These are phyloP conservation scores for Thermothielavioides terrestris DNA, from an alignment of 495 filamentous ascomycete genomes.

Conservation along the genomic window DNA sequence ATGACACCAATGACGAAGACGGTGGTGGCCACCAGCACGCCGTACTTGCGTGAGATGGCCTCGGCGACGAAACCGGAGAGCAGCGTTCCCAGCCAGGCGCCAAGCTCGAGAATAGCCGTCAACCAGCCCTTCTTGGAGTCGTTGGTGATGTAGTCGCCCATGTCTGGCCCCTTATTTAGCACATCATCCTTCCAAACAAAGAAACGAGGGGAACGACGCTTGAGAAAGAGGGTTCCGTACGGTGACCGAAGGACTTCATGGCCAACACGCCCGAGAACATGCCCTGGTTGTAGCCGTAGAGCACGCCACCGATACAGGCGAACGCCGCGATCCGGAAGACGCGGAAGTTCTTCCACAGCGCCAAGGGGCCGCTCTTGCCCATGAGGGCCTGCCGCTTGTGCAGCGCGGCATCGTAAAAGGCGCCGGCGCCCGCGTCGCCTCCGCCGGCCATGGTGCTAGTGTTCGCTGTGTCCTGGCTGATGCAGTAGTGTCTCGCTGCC, in stretches of 20 bases:
- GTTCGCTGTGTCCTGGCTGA: not conserved
- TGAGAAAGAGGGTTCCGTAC: no score
- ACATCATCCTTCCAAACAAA: not conserved
- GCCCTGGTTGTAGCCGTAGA: slow-evolving; percentile 68
- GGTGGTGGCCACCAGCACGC: slow-evolving; percentile 59
- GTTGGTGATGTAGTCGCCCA: slow-evolving; percentile 52
- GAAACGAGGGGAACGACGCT: slow-evolving; percentile 8
- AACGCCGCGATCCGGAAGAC: slow-evolving; percentile 68
- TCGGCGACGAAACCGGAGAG: slow-evolving; percentile 70
- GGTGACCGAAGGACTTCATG: slow-evolving; percentile 48
- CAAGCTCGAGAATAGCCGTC: slow-evolving; percentile 71
- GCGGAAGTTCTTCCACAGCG: slow-evolving; percentile 57
- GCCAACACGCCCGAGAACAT: slow-evolving; percentile 67
- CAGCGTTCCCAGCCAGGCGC: slow-evolving; percentile 73
- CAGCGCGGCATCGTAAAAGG: slow-evolving; percentile 54
- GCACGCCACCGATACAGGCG: slow-evolving; percentile 65
- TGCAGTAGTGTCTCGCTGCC: not conserved
- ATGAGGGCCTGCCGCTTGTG: slow-evolving; percentile 55
- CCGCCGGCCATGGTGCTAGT: slow-evolving; percentile 27
- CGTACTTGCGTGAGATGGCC: slow-evolving; percentile 62
- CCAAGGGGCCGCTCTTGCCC: slow-evolving; percentile 54
- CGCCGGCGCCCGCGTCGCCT: slow-evolving; percentile 28
- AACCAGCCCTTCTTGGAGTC: slow-evolving; percentile 67
- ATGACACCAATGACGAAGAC: slow-evolving; percentile 74
- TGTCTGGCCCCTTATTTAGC: slow-evolving; percentile 40